Conservation (phyloP, 768 basidiomycete genomes). For the Baorangia bicolor region DNA sequence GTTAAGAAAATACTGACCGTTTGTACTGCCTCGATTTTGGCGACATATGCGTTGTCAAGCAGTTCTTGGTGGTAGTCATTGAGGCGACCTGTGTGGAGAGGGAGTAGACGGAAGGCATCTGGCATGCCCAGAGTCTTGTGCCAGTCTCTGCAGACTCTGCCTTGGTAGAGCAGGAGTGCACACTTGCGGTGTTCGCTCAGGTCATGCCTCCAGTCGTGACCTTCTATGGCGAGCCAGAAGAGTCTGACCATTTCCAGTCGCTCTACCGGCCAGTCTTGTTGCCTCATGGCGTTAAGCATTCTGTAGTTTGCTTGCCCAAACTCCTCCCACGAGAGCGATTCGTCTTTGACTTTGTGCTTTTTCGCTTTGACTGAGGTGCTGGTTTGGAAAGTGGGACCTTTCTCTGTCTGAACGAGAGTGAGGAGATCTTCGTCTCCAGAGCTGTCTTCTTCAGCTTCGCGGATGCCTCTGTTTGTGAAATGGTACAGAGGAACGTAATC, state of each 20-base stretch:
- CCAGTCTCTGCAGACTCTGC: background rate
- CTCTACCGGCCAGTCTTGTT: background rate
- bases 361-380: background rate
- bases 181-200: background rate
- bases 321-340: background rate
- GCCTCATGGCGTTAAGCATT: background rate
- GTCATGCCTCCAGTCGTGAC: background rate
- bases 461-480: background rate
- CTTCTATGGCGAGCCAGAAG: background rate
- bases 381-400: background rate
- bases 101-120: background rate
- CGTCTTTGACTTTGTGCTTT: background rate
- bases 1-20: background rate
- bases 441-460: background rate
- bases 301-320: background rate
- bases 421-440: background rate
- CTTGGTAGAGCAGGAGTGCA: background rate
- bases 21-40: background rate
- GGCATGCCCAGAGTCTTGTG: background rate
- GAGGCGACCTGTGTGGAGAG: rapidly evolving
- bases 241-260: rapidly evolving
- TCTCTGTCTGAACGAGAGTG: background rate
- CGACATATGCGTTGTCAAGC: too few species aligned
- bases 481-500: background rate
- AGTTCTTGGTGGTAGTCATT: background rate